A percentile compares a stretch with the other conserved stretches of the same genome.
Evolutionary conservation across 139 green algal species (phyloP).

Genomic region (Chlamydomonas applanata): DNA sequence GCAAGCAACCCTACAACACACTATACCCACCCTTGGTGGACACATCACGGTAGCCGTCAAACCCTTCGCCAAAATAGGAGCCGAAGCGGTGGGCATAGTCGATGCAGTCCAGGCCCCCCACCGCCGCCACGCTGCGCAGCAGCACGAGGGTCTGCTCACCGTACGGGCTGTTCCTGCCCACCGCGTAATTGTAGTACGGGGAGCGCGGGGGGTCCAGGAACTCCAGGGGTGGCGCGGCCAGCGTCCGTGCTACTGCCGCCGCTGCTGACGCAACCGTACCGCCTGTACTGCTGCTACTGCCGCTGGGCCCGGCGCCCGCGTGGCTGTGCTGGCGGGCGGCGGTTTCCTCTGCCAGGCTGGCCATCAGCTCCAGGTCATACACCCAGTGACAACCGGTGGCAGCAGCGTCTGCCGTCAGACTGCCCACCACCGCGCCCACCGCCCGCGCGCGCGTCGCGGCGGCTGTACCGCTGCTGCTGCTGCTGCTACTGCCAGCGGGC

Average conservation of each 20-base stretch:
- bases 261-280: no score
- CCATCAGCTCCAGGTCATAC: slow-evolving; percentile 30
- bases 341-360: neutral
- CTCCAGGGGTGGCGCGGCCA: slow-evolving; percentile 29
- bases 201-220: slow-evolving; percentile 50
- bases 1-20: neutral
- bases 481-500: neutral
- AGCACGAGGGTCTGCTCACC: slow-evolving; percentile 53
- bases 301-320: no score
- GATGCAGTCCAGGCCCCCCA: slow-evolving; percentile 32
- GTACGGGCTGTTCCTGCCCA: slow-evolving; percentile 53
- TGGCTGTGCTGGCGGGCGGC: neutral
- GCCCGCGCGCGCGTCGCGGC: neutral
- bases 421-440: slow-evolving; percentile 21
- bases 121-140: slow-evolving; percentile 35
- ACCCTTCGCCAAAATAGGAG: slow-evolving; percentile 36
- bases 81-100: slow-evolving; percentile 36
- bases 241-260: no score
- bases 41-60: slow-evolving; percentile 56
- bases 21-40: slow-evolving; percentile 33
- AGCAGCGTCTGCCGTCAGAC: slow-evolving; percentile 37
- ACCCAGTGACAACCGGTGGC: slow-evolving; percentile 51
- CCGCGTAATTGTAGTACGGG: slow-evolving; percentile 53
- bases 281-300: no score
- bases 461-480: neutral